Conservation (phyloP, 352 stramenopile species). For the Pythium vanterpoolii region DNA sequence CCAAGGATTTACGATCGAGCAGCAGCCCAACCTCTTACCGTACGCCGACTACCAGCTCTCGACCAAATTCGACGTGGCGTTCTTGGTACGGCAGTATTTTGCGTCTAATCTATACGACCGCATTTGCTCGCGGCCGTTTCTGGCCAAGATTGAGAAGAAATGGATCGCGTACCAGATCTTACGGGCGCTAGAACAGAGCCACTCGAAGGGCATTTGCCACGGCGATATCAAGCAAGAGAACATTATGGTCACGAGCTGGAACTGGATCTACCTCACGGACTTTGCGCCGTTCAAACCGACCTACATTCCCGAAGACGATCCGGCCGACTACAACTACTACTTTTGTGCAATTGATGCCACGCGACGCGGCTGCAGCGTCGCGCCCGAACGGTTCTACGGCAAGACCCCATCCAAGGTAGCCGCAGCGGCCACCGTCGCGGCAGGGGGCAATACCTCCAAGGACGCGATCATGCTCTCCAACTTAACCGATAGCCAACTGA, state of each 20-base stretch:
- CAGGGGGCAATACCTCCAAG: constrained; percentile 27
- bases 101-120: constrained; percentile 96
- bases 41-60: constrained; percentile 80
- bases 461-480: constrained; percentile 49
- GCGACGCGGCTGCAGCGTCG: constrained; percentile 93
- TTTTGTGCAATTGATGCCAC: constrained; percentile 85
- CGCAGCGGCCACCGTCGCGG: constrained; percentile 7
- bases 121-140: constrained; percentile 94
- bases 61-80: constrained; percentile 83
- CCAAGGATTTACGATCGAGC: constrained; percentile 57
- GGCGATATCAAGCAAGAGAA: constrained; percentile 99
- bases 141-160: constrained; percentile 95
- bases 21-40: constrained; percentile 79
- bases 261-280: constrained; percentile 97
- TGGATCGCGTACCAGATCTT: constrained; percentile 98
- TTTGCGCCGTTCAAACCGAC: constrained; percentile 96
- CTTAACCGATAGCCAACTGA: constrained; percentile 35
- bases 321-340: constrained; percentile 95
- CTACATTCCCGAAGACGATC: constrained; percentile 94
- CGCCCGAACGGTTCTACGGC: constrained; percentile 91
- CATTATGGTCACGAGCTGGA: constrained; percentile 97
- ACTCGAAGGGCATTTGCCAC: constrained; percentile 92
- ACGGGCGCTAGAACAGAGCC: constrained; percentile 90
- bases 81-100: constrained; percentile 96
- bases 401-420: constrained; percentile 26